Percentiles rank a stretch among this genome's conserved stretches.
phyloP scores from a whole-genome alignment of 176 grass and related monocot genomes.

The Musa acuminata region DNA sequence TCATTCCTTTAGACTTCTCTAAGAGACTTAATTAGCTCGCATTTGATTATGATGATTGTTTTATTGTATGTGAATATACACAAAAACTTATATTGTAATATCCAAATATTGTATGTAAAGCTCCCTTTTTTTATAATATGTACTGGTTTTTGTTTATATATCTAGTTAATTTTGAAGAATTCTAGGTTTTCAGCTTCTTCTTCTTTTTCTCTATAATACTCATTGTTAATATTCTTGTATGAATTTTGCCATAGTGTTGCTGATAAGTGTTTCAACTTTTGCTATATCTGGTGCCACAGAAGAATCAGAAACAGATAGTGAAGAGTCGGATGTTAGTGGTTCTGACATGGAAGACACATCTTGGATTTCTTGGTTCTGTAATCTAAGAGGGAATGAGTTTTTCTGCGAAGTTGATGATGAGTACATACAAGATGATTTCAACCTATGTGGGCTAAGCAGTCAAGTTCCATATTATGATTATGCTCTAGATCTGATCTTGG shows the following conservation, averaged over 20 bases:
- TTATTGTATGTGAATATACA: too few relatives aligned
- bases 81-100: too few relatives aligned
- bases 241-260: not conserved
- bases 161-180: not conserved
- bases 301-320: constrained; percentile 74
- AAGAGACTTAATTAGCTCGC: too few relatives aligned
- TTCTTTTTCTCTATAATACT: not conserved
- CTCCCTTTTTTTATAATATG: too few relatives aligned
- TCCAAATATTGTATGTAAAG: too few relatives aligned
- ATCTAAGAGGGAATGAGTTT: constrained; percentile 78
- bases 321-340: constrained; percentile 79
- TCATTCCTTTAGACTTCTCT: too few relatives aligned
- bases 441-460: constrained; percentile 79
- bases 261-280: not conserved
- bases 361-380: constrained; percentile 93
- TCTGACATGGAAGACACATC: constrained; percentile 74
- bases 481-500: constrained; percentile 93
- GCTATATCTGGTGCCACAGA: constrained; percentile 18
- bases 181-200: too few relatives aligned
- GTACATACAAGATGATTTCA: constrained; percentile 94
- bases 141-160: too few relatives aligned
- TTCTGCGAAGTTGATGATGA: constrained; percentile 91
- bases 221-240: constrained; percentile 20
- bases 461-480: constrained; percentile 87
- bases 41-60: too few relatives aligned